These are phyloP conservation scores for Leccinum obscurum DNA, from an alignment of 768 basidiomycete species.

Conservation along the genomic window DNA sequence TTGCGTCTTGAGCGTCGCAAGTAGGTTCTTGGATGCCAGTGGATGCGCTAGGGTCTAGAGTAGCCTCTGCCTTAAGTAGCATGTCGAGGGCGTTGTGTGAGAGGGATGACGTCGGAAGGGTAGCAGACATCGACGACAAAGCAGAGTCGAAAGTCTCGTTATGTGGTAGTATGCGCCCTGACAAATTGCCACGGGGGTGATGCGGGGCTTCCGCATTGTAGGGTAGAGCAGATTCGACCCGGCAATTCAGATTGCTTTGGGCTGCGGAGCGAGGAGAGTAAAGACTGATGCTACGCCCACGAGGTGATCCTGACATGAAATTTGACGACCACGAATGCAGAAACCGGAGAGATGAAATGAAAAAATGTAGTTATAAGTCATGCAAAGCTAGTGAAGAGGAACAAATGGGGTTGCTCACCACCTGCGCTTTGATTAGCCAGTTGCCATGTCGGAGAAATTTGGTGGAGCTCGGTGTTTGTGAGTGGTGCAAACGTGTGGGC, in stretches of 20 bases:
- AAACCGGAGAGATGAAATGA: constrained; percentile 22
- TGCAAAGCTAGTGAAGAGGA: constrained; percentile 10
- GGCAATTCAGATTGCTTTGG: constrained; percentile 20
- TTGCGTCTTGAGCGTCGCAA: constrained; percentile 20
- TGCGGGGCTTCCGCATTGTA: constrained; percentile 36
- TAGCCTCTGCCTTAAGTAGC: constrained; percentile 33
- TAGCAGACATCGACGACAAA: constrained; percentile 22
- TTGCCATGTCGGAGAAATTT: constrained; percentile 24
- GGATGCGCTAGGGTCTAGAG: constrained; percentile 19
- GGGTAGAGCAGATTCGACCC: constrained; percentile 23
- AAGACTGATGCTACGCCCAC: constrained; percentile 36
- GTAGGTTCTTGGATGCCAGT: constrained; percentile 15
- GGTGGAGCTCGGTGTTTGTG: constrained; percentile 36
- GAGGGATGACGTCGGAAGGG: constrained; percentile 34
- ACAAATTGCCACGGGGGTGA: constrained; percentile 27
- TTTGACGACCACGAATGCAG: constrained; percentile 20
- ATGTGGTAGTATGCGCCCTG: constrained; percentile 23
- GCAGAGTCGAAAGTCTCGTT: constrained; percentile 27
- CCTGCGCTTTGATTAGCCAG: constrained; percentile 27
- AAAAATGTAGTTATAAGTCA: constrained; percentile 24
- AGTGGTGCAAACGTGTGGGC: constrained; percentile 32
- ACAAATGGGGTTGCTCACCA: constrained; percentile 30
- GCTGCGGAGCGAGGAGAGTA: constrained; percentile 32
- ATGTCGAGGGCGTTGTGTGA: constrained; percentile 31
- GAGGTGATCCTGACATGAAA: constrained; percentile 29